Evolutionary conservation across 768 basidiomycete species (phyloP).

Genomic region (Melanogaster broomeanus): DNA sequence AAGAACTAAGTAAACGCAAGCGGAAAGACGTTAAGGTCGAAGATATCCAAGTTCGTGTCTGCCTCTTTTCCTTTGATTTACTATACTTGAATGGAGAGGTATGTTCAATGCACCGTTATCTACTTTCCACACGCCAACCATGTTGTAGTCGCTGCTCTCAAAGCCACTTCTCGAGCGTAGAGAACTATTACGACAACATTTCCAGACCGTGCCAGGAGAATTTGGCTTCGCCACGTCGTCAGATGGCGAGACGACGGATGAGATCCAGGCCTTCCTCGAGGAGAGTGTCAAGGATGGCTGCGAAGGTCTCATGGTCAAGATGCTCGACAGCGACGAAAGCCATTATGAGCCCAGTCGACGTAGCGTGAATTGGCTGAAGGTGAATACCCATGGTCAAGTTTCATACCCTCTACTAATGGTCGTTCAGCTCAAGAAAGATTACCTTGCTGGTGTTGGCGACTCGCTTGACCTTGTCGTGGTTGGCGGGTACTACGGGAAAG

Average conservation of each 20-base stretch:
- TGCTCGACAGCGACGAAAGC: constrained; percentile 89
- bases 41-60: constrained; percentile 96
- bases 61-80: constrained; percentile 94
- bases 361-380: constrained; percentile 98
- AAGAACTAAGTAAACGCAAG: constrained; percentile 92
- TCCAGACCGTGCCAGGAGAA: constrained; percentile 81
- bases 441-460: constrained; percentile 94
- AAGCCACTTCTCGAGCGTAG: constrained; percentile 76
- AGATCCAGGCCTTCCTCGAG: constrained; percentile 93
- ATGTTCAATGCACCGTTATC: constrained; percentile 1
- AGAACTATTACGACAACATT: constrained; percentile 74
- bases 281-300: constrained; percentile 98
- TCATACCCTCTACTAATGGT: constrained; percentile 1
- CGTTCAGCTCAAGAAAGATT: constrained; percentile 94
- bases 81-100: constrained; percentile 98
- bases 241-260: constrained; percentile 86
- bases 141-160: constrained; percentile 74
- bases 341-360: constrained; percentile 95
- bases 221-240: constrained; percentile 93
- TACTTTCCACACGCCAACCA: constrained; percentile 1
- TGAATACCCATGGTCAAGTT: constrained; percentile 30
- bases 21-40: constrained; percentile 98
- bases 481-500: constrained; percentile 96
- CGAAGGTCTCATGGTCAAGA: constrained; percentile 99
- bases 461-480: constrained; percentile 98